Percentiles rank a stretch among this genome's conserved stretches.
Evolutionary conservation across 2,329 filamentous ascomycete genomes (phyloP).

Genomic region (Fusarium xyrophilum): DNA sequence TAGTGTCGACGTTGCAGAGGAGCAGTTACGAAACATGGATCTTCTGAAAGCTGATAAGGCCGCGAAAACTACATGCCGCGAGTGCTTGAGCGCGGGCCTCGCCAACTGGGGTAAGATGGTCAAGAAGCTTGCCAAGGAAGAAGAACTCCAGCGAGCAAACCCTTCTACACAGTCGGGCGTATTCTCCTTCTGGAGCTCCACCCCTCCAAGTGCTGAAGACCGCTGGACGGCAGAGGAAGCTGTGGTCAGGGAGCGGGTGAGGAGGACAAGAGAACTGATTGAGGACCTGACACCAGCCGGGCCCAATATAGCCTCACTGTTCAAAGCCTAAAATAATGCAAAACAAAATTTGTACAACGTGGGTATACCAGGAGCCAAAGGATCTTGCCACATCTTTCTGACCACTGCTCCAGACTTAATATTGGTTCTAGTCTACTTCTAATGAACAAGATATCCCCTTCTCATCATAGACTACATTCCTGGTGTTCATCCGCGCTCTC

Average conservation of each 20-base stretch:
- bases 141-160: constrained; percentile 52
- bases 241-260: constrained; percentile 60
- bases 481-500: not conserved
- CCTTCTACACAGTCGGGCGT: constrained; percentile 37
- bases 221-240: constrained; percentile 63
- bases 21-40: constrained; percentile 61
- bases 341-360: not conserved
- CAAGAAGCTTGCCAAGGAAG: constrained; percentile 63
- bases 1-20: constrained; percentile 80
- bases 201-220: constrained; percentile 47
- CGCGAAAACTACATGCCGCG: constrained; percentile 66
- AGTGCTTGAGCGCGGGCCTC: constrained; percentile 79
- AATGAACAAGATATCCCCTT: constrained; percentile 26
- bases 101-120: constrained; percentile 88
- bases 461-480: not conserved
- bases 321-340: constrained; percentile 48
- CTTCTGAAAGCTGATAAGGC: constrained; percentile 37
- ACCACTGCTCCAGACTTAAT: constrained; percentile 7
- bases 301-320: constrained; percentile 46
- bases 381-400: constrained; percentile 29
- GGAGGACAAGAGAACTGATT: constrained; percentile 59
- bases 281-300: constrained; percentile 54
- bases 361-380: constrained; percentile 3
- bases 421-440: constrained; percentile 27
- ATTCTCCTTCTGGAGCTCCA: constrained; percentile 50